phyloP scores from a whole-genome alignment of 164 flowering plant species.

The Vitis vinifera region DNA sequence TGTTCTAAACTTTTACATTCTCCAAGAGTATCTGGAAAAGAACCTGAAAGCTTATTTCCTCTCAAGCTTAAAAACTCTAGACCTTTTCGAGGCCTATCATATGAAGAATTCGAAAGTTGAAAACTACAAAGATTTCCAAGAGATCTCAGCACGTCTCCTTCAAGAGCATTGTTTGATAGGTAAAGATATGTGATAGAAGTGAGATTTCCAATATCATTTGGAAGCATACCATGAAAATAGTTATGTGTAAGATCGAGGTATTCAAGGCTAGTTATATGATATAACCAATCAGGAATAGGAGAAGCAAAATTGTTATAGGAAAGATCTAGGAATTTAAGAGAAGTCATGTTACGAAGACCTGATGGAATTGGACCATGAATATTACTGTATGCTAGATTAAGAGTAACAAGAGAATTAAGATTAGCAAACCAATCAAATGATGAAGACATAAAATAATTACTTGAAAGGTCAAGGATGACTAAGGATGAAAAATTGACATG shows the following conservation, averaged over 20 bases:
- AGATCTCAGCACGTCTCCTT: not conserved
- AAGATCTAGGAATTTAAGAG: too few relatives aligned
- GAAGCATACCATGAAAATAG: not conserved
- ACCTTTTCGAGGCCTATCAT: too few relatives aligned
- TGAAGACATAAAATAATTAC: not conserved
- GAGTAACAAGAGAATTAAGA: not conserved
- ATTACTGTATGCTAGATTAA: not conserved
- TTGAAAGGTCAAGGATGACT: not conserved
- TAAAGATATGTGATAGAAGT: not conserved
- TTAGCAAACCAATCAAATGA: not conserved
- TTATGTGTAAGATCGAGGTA: not conserved
- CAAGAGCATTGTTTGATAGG: slow-evolving; percentile 1
- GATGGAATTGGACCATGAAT: not conserved
- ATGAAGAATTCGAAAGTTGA: too few relatives aligned
- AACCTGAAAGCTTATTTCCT: too few relatives aligned
- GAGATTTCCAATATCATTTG: not conserved
- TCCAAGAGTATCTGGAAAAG: too few relatives aligned
- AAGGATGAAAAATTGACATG: not conserved
- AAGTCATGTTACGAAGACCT: not conserved
- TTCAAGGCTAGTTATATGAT: not conserved
- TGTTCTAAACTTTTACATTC: not conserved
- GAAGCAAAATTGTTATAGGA: too few relatives aligned
- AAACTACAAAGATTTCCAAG: not conserved
- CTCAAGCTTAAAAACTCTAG: too few relatives aligned
- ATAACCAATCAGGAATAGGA: not conserved